phyloP scores from a whole-genome alignment of 139 green algal species.

The Desmodesmus armatus region DNA sequence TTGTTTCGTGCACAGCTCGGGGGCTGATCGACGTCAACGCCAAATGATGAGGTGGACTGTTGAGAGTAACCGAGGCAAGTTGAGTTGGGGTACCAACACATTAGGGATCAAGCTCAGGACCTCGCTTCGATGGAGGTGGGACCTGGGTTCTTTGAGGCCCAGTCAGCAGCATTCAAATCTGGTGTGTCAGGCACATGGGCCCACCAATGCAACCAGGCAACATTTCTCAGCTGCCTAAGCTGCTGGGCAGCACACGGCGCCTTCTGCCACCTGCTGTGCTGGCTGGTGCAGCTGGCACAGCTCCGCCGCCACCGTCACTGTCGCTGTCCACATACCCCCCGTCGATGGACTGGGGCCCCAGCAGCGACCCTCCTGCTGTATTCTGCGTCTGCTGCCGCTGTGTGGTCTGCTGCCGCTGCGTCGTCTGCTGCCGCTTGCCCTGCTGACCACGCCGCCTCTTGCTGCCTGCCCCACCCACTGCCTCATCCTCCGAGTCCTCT shows the following conservation, averaged over 20 bases:
- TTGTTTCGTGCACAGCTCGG: no score
- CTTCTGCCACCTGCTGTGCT: constrained; percentile 6
- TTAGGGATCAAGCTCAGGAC: no score
- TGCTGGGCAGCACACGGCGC: constrained; percentile 1
- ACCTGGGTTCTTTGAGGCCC: no score
- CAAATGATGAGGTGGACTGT: no score
- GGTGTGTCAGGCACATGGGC: no score
- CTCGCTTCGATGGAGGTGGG: no score
- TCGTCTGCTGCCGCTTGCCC: background rate
- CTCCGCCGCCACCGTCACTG: background rate
- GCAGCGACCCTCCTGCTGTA: background rate
- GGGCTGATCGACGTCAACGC: no score
- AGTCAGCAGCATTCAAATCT: no score
- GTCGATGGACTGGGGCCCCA: background rate
- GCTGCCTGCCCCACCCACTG: background rate
- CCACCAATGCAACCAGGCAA: no score
- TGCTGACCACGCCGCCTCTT: background rate
- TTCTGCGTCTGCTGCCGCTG: background rate
- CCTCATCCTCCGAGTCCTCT: background rate
- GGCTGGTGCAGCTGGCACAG: background rate
- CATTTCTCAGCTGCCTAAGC: background rate
- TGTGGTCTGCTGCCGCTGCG: background rate
- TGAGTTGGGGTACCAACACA: no score
- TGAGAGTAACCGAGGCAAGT: no score
- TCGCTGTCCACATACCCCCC: constrained; percentile 1